phyloP scores from a whole-genome alignment of 148 eudicot species.

The Simmondsia chinensis region DNA sequence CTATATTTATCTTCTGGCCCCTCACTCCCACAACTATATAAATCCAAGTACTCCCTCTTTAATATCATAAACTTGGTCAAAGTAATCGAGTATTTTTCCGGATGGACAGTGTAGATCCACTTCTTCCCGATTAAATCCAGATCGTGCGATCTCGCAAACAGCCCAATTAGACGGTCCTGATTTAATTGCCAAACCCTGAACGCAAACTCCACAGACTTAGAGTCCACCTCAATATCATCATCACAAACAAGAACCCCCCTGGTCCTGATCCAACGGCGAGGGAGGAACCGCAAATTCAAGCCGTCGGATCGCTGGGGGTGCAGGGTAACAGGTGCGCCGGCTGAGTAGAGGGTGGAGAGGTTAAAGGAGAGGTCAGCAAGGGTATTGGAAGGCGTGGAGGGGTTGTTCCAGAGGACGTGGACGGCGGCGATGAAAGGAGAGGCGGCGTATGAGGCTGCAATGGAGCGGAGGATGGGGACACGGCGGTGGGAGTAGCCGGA shows the following conservation, averaged over 20 bases:
- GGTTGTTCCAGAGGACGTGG: constrained; percentile 66
- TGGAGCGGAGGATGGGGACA: constrained; percentile 47
- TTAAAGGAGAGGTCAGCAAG: constrained; percentile 41
- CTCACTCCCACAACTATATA: constrained; percentile 28
- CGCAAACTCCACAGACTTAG: constrained; percentile 49
- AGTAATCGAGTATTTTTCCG: constrained; percentile 58
- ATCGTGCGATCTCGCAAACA: constrained; percentile 76
- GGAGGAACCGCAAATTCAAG: constrained; percentile 69
- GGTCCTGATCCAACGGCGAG: constrained; percentile 50
- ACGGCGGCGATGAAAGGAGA: constrained; percentile 39
- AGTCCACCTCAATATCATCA: constrained; percentile 60
- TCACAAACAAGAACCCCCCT: constrained; percentile 69
- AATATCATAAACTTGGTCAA: constrained; percentile 71
- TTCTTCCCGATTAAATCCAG: constrained; percentile 29
- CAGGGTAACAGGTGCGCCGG: constrained; percentile 41
- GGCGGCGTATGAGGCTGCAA: constrained; percentile 56
- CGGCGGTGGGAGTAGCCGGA: constrained; percentile 77
- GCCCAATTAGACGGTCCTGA: constrained; percentile 48
- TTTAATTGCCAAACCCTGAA: constrained; percentile 42
- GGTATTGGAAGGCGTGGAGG: constrained; percentile 37
- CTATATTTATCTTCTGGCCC: constrained; percentile 9
- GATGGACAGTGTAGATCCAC: constrained; percentile 84
- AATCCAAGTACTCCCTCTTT: constrained; percentile 21
- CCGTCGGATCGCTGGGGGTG: constrained; percentile 37
- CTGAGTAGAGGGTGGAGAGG: constrained; percentile 31